phyloP scores from a whole-genome alignment of 768 basidiomycete genomes.

The Termitomyces sp. region DNA sequence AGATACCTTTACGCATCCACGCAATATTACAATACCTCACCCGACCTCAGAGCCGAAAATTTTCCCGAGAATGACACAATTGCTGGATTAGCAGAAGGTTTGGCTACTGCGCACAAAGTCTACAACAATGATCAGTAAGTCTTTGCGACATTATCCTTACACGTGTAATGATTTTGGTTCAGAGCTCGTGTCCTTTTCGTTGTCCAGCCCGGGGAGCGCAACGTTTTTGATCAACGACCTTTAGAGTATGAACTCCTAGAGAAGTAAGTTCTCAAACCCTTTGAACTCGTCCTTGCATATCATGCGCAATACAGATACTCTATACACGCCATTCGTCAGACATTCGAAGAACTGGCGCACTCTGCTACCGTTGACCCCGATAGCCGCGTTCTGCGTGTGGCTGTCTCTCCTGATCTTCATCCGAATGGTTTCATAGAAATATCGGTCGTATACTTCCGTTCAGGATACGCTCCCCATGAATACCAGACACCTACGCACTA shows the following conservation, averaged over 20 bases:
- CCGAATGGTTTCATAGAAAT: constrained; percentile 53
- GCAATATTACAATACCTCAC: constrained; percentile 59
- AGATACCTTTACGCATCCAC: constrained; percentile 71
- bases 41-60: constrained; percentile 46
- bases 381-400: constrained; percentile 40
- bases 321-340: constrained; percentile 73
- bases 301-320: constrained; percentile 46
- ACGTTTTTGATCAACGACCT: constrained; percentile 90
- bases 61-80: constrained; percentile 76
- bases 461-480: constrained; percentile 84
- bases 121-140: constrained; percentile 57
- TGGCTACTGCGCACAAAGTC: constrained; percentile 76
- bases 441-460: constrained; percentile 86
- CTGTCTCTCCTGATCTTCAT: constrained; percentile 29
- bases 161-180: neutral
- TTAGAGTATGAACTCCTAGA: constrained; percentile 86
- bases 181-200: constrained; percentile 75
- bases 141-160: neutral
- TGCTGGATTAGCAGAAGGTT: constrained; percentile 64
- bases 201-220: constrained; percentile 84
- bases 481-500: constrained; percentile 67
- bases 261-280: constrained; percentile 40
- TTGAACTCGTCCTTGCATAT: neutral
- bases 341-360: constrained; percentile 62
- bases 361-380: constrained; percentile 52